Base-by-base conservation (phyloP, 768 basidiomycete species). In the Tulasnella sp. region DNA sequence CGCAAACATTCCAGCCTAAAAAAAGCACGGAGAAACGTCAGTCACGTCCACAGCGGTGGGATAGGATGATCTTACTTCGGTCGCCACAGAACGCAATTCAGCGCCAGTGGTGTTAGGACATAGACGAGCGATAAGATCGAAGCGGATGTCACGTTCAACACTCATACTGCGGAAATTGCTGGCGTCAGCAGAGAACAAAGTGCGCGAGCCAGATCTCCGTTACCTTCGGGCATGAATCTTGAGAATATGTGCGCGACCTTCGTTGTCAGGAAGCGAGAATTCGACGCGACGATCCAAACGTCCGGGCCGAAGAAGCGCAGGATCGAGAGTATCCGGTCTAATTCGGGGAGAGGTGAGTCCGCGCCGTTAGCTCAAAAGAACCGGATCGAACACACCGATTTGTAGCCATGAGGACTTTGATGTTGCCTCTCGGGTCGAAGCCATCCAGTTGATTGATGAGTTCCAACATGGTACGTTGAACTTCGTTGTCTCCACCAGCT, bases 341-440 rank as follows among this genome's bases (percentile, higher is more conserved):
- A 14, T n/a, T 76, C 34, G 31, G 38, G 8, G 42, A 74, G 12
- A 25, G 7, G 25, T 58, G 34, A n/a, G 49, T 31, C 31, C 42
- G 15, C 40, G 2, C 58, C 14, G 15, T 3, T 34, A 64, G 58
- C 29, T 29, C 31, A 64, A 34, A n/a, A 36, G 12, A 3, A 6
- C 69, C 19, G 9, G 19, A 70, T 29, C 39, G n/a, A 40, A 82
- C 88, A 78, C 73, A 93, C 94, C 94, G 86, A 86, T 99, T 99
- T 8, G 97, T 99, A 38, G 97, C 97, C 97, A 99, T 99, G 76
- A 99, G 87, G 29, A 99, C 97, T 83, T 99, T 99, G 85, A 99
- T 99, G 82, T 99, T 99, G n/a, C 97, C 97, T 85, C 97, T 85
- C 8, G 97, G 92, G 83, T 99, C 97, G 84, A 99, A 99, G 39